Evolutionary conservation across 1,284 basidiomycete species (phyloP), one percentile per base, ranked within the genome.

Genomic region (Golubevia sp.): DNA sequence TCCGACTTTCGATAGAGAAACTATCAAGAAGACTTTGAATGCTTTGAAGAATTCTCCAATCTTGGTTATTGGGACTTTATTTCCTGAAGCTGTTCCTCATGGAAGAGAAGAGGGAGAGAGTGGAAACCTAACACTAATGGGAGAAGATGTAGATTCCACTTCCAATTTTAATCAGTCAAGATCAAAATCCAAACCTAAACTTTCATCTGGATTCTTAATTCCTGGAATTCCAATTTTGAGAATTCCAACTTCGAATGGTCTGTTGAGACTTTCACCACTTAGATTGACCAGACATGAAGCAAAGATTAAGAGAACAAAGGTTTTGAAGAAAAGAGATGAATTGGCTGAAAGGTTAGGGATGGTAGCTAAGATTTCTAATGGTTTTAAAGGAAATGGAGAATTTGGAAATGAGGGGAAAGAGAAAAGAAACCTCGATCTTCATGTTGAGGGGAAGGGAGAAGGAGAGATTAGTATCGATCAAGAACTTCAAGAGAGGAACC

Each of bases 261-360:
- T 70, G 56, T 50, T 66, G 30, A 64, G 58, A 1, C 24, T 73
- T 18, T 65, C 68, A 1, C 71, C 71, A 18, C 63, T 64, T 6
- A 66, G 71, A 48, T 62, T 77, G 4, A 67, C 64, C 1, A 56
- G 66, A 11, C 75, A 77, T 51, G 75, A 77, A 57, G 75, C 74
- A 0, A 63, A 59, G n/a, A 63, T 63, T 54, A 77, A 77, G 59
- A 69, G 71, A 18, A 49, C 64, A 2, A 69, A 67, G 1, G 55
- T 74, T 15, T 44, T 68, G 21, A 63, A 66, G 26, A 67, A 71
- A 56, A 62, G 74, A 0, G 62, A 76, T 51, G 64, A 54, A 3
- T 20, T 77, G 44, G 75, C 75, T 1, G 61, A 63, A 51, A 66
- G 63, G 62, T 59, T 77, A 0, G 75, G 75, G 26, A 25, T 38